Evolutionary conservation across 345 rosid species (phyloP).

Genomic region (Aquilaria yunnanensis): DNA sequence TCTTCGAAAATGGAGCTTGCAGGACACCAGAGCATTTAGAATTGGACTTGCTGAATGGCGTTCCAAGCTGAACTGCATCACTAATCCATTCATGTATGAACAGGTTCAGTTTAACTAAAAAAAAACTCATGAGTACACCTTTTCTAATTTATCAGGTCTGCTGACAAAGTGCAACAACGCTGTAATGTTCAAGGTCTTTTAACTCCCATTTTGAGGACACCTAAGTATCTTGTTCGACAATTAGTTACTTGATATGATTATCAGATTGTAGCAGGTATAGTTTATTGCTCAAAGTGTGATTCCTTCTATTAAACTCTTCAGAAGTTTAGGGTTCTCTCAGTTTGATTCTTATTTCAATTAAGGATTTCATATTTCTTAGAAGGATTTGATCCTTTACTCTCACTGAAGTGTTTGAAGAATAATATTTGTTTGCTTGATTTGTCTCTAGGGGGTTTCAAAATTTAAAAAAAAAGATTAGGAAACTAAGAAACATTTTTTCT

Average conservation of each 20-base stretch:
- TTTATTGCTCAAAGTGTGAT: background rate
- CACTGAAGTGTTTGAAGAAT: no score
- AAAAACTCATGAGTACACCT: no score
- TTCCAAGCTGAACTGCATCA: slow-evolving; percentile 60
- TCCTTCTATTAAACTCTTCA: background rate
- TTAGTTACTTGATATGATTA: background rate
- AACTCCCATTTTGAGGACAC: no score
- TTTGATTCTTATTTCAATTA: background rate
- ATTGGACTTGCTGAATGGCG: slow-evolving; percentile 60
- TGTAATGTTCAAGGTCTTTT: no score
- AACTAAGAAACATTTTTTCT: no score
- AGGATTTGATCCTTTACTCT: background rate
- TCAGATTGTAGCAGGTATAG: background rate
- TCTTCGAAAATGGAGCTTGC: slow-evolving; percentile 66
- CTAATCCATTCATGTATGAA: slow-evolving; percentile 60
- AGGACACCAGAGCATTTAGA: slow-evolving; percentile 49
- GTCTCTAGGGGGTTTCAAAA: no score
- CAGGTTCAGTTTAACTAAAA: slow-evolving; percentile 34
- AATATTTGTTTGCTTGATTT: no score
- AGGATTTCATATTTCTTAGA: background rate
- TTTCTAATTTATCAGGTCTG: no score
- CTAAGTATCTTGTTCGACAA: no score
- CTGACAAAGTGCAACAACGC: no score
- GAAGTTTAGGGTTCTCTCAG: background rate
- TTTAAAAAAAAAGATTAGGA: no score